Evolutionary conservation across 345 rosid genomes (phyloP).

Genomic region (Gossypium arboreum): DNA sequence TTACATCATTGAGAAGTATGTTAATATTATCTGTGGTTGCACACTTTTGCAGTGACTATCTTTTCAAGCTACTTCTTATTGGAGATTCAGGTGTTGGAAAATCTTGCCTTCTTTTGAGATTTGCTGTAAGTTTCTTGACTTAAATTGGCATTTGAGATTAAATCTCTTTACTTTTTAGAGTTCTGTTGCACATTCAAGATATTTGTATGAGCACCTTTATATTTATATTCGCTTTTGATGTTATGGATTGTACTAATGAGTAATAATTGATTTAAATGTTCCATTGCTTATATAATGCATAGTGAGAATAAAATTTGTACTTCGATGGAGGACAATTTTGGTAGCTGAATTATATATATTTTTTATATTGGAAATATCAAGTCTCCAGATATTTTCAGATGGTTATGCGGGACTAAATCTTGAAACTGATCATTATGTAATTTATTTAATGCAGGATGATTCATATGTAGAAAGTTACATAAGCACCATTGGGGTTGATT

Average conservation of each 20-base stretch:
- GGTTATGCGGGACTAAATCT: background rate
- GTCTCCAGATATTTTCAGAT: background rate
- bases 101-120: constrained; percentile 56
- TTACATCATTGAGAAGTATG: background rate
- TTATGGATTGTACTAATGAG: background rate
- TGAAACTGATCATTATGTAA: background rate
- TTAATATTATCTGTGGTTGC: background rate
- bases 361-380: background rate
- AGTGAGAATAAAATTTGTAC: background rate
- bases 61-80: constrained; percentile 58
- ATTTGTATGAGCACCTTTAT: background rate
- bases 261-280: background rate
- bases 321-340: background rate
- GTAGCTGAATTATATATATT: background rate
- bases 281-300: background rate
- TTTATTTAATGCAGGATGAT: constrained; percentile 50
- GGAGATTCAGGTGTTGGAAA: constrained; percentile 70
- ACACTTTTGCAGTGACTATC: constrained; percentile 46
- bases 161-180: background rate
- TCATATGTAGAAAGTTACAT: constrained; percentile 75
- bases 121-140: constrained; percentile 35
- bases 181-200: background rate
- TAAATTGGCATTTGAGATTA: background rate
- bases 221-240: background rate
- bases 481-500: constrained; percentile 83